phyloP scores from a whole-genome alignment of 2,329 filamentous ascomycete species.

The Chalara sp. region DNA sequence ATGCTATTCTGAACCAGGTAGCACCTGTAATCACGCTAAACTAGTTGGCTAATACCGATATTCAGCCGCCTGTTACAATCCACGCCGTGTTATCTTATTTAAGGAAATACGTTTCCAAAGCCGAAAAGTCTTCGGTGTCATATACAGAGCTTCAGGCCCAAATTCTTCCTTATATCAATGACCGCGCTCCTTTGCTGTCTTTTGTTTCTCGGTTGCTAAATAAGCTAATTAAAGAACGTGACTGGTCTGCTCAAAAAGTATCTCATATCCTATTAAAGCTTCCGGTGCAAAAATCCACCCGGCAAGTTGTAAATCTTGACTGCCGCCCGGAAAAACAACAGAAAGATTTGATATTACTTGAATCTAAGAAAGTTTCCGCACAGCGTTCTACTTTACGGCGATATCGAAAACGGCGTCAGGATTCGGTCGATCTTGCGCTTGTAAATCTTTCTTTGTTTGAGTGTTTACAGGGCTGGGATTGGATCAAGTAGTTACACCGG shows the following conservation, averaged over 20 bases:
- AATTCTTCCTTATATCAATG: conserved; percentile 2
- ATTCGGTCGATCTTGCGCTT: not conserved
- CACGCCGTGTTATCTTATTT: conserved; percentile 2
- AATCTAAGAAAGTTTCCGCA: not conserved
- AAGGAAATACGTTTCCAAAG: conserved; percentile 5
- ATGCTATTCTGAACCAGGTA: conserved; percentile 4
- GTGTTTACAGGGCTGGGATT: conserved; percentile 2
- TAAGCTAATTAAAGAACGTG: conserved; percentile 5
- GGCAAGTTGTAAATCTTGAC: not conserved
- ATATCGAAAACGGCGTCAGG: conserved; percentile 1
- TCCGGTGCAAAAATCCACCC: not conserved
- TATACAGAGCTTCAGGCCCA: conserved; percentile 2
- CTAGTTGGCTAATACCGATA: conserved; percentile 6
- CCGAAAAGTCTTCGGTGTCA: conserved; percentile 3
- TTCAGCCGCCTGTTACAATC: conserved; percentile 3
- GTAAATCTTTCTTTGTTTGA: conserved; percentile 1
- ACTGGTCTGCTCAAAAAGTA: conserved; percentile 4
- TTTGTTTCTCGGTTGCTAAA: conserved; percentile 6
- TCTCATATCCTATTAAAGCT: conserved; percentile 2
- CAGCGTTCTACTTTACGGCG: conserved; percentile 1
- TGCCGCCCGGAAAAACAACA: not conserved
- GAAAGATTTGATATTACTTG: not conserved
- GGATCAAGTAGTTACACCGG: not conserved
- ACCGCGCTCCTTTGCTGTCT: not conserved
- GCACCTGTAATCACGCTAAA: conserved; percentile 1